Evolutionary conservation across 306 rosid genomes (phyloP), one percentile per base, ranked within the genome.

Genomic region (Acmispon strigosus): DNA sequence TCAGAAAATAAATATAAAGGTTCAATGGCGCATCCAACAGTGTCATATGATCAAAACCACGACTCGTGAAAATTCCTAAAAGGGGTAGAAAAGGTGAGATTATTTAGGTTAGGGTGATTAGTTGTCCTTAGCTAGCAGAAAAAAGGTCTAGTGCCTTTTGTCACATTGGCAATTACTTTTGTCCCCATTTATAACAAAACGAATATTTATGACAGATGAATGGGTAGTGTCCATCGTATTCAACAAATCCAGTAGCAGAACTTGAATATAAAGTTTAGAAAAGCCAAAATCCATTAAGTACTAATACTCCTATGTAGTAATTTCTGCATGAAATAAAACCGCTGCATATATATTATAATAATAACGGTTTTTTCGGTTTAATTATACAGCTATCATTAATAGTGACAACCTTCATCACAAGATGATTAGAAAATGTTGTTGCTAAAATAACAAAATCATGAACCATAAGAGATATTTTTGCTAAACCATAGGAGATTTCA

Each of bases 81-180:
- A 27, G 14, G 55, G 39, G 41, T 29, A 43, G 4, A 66, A 65
- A 78, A 78, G 39, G 70, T 66, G 61, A 54, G 62, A 73, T 63
- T 19, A 34, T 59, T 5, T 32, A 22, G 24, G 24, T 72, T 34
- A 57, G 73, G 73, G 10, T 74, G 83, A 80, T 76, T 83, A 37
- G 67, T 82, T 24, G 75, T 69, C 71, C 79, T 62, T 22, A 66
- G 59, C 13, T 34, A 66, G 49, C 58, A 66, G 50, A 27, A 44
- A 71, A 82, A 85, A 88, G 59, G 88, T 60, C 16, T 20, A 2
- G 17, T 5, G 39, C 18, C 82, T 82, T 83, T 84, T 78, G 76
- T 81, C 81, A 77, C 76, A 36, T 73, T 57, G 81, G 70, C 86
- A 77, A 65, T 75, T 7, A 69, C 78, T 75, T 73, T 69, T 79